Evolutionary conservation across 495 filamentous ascomycete species (phyloP), one percentile per base, ranked within the genome.

Genomic region (Cairneyella variabilis): DNA sequence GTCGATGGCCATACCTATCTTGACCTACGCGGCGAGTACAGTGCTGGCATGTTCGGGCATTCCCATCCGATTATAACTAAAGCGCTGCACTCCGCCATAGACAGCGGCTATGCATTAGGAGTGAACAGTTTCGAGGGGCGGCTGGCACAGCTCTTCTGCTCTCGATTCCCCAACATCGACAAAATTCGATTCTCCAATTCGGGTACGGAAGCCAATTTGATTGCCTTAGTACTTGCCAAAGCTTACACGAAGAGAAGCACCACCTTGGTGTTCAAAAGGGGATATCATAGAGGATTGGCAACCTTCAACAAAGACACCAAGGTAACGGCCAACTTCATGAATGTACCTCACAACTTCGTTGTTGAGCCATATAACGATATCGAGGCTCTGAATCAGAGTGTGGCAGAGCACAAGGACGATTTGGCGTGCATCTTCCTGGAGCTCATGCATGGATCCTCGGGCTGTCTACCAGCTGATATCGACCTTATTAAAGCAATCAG

Each of bases 341-440:
- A 61, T 20, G 64, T 72, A 2, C 64, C 69, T 16, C 49, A 71
- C 7, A 78, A 82, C 0, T 83, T 74, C 60, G 63, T 78, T 2
- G 60, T 77, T 11, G 71, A 68, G n/a, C 59, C 60, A 22, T 81
- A 75, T 49, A 84, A 85, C 42, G 72, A 83, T 44, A 50, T 69
- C 1, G 62, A 61, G 7, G 48, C 61, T 0, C 73, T 75, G 22
- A 61, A 63, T 28, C 53, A 54, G 8, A 64, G 79, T 16, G 41
- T 53, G 11, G 7, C 18, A 4, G 60, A 64, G 43, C 59, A 44
- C 17, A 45, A 53, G 16, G 64, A 66, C 11, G 59, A 60, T 1
- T 54, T 83, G 0, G 82, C 80, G 2, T 80, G 74, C 0, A 77
- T 86, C 20, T 48, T 87, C 9, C 67, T 85, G 0, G 83, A 86